Evolutionary conservation across 2,329 filamentous ascomycete genomes (phyloP).

Genomic region (Pseudogymnoascus verrucosus): DNA sequence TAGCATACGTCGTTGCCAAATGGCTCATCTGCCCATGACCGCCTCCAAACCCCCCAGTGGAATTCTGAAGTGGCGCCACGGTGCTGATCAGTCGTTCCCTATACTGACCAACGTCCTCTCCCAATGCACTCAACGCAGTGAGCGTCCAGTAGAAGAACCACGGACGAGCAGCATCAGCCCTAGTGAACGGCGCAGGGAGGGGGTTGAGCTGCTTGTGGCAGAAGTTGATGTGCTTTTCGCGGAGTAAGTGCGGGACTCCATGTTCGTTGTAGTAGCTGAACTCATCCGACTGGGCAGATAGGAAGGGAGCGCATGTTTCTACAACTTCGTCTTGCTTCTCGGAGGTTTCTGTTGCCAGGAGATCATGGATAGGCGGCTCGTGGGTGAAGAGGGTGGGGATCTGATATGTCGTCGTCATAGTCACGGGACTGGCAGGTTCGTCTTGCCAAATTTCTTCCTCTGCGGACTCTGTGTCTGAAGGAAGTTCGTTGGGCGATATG

Average conservation of each 20-base stretch:
- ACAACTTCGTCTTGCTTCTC: slow-evolving; percentile 60
- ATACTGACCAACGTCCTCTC: slow-evolving; percentile 61
- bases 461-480: background rate
- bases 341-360: slow-evolving; percentile 60
- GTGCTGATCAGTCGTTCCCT: slow-evolving; percentile 65
- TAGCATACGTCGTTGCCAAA: slow-evolving; percentile 81
- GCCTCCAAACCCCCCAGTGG: slow-evolving; percentile 78
- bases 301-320: slow-evolving; percentile 58
- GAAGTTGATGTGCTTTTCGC: slow-evolving; percentile 53
- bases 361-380: slow-evolving; percentile 56
- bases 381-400: slow-evolving; percentile 51
- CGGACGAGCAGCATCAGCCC: slow-evolving; percentile 77
- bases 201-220: slow-evolving; percentile 48
- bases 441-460: slow-evolving; percentile 8
- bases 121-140: slow-evolving; percentile 65
- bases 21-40: slow-evolving; percentile 89
- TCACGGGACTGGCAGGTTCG: slow-evolving; percentile 8
- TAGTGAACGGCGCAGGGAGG: slow-evolving; percentile 63
- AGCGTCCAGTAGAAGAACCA: slow-evolving; percentile 96
- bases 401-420: slow-evolving; percentile 8
- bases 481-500: background rate
- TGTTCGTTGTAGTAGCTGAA: slow-evolving; percentile 53
- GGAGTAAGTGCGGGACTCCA: slow-evolving; percentile 68
- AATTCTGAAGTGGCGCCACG: slow-evolving; percentile 73
- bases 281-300: slow-evolving; percentile 44